A percentile compares a stretch with the other conserved stretches of the same genome.
These are phyloP conservation scores for Immersiporthe knoxdaviesiana DNA, from an alignment of 2,329 filamentous ascomycete genomes.

Conservation along the genomic window DNA sequence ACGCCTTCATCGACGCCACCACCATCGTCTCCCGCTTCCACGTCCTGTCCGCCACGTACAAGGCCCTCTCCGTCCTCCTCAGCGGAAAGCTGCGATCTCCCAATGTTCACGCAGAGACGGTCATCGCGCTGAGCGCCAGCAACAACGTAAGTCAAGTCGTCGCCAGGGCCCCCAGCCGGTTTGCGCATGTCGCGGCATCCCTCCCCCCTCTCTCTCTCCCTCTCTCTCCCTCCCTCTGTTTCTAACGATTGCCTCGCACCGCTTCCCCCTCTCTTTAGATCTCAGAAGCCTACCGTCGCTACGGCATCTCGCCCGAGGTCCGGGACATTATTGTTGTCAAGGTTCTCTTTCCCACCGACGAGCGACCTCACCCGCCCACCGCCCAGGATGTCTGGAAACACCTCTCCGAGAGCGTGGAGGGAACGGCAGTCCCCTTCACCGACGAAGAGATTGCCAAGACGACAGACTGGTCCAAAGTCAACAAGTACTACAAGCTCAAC, in stretches of 20 bases:
- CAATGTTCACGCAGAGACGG: conserved; percentile 88
- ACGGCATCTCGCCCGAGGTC: conserved; percentile 75
- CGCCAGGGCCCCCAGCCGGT: background rate
- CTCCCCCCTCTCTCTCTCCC: no score
- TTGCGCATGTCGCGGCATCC: background rate
- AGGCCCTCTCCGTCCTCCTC: conserved; percentile 70
- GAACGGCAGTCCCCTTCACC: conserved; percentile 59
- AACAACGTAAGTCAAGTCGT: conserved; percentile 68
- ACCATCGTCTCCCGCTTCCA: conserved; percentile 76
- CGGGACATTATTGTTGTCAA: conserved; percentile 80
- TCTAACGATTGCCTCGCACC: background rate
- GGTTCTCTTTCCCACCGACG: conserved; percentile 58
- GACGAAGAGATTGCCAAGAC: conserved; percentile 63
- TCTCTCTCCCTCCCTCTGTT: no score
- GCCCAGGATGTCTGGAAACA: conserved; percentile 60
- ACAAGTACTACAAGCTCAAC: conserved; percentile 86
- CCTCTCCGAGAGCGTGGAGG: conserved; percentile 64
- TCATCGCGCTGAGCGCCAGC: conserved; percentile 77
- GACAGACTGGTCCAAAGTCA: conserved; percentile 70
- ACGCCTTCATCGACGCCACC: conserved; percentile 87
- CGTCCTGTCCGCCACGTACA: conserved; percentile 74
- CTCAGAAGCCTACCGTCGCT: conserved; percentile 85
- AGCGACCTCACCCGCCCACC: conserved; percentile 45
- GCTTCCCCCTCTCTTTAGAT: conserved; percentile 66
- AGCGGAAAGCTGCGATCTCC: conserved; percentile 71